Conservation (phyloP, 2,329 filamentous ascomycete species). For the Fusarium sp. region DNA sequence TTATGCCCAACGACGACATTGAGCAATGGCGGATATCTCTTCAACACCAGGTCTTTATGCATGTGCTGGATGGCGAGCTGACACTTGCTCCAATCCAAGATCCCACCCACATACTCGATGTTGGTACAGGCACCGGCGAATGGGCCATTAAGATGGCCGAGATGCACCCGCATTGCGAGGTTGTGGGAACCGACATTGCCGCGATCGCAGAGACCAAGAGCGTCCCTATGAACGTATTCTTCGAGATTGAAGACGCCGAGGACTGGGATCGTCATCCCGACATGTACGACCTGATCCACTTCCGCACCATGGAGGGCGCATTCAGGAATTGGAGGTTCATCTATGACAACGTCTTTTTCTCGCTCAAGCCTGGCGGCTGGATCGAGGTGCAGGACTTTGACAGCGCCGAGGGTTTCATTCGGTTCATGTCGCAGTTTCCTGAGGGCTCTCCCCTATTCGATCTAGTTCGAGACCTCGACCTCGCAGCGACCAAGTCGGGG, state of each 20-base stretch:
- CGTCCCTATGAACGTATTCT: slow-evolving; percentile 69
- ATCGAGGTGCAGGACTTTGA: slow-evolving; percentile 68
- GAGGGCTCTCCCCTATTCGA: slow-evolving; percentile 58
- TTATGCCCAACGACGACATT: slow-evolving; percentile 74
- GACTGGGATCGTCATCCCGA: slow-evolving; percentile 67
- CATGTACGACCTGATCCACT: slow-evolving; percentile 67
- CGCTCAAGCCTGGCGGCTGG: slow-evolving; percentile 68
- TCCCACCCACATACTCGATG: slow-evolving; percentile 62
- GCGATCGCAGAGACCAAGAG: slow-evolving; percentile 66
- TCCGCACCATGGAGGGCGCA: slow-evolving; percentile 66
- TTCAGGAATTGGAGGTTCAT: slow-evolving; percentile 68
- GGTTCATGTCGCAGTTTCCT: slow-evolving; percentile 53
- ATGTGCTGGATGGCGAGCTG: slow-evolving; percentile 59
- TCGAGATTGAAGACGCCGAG: slow-evolving; percentile 70
- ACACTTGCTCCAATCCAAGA: slow-evolving; percentile 57
- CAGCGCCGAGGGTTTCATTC: slow-evolving; percentile 52
- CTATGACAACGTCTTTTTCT: slow-evolving; percentile 64
- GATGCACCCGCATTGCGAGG: slow-evolving; percentile 63
- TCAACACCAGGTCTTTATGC: slow-evolving; percentile 72
- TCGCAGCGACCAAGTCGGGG: slow-evolving; percentile 59
- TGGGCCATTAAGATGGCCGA: slow-evolving; percentile 66
- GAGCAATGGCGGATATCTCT: slow-evolving; percentile 73
- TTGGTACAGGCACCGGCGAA: slow-evolving; percentile 69
- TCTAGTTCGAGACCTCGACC: slow-evolving; percentile 55
- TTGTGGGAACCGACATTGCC: slow-evolving; percentile 69